Percentiles rank a stretch among this genome's conserved stretches.
Evolutionary conservation across 805 yeast genomes (phyloP).

Genomic region (Candida suzukii): DNA sequence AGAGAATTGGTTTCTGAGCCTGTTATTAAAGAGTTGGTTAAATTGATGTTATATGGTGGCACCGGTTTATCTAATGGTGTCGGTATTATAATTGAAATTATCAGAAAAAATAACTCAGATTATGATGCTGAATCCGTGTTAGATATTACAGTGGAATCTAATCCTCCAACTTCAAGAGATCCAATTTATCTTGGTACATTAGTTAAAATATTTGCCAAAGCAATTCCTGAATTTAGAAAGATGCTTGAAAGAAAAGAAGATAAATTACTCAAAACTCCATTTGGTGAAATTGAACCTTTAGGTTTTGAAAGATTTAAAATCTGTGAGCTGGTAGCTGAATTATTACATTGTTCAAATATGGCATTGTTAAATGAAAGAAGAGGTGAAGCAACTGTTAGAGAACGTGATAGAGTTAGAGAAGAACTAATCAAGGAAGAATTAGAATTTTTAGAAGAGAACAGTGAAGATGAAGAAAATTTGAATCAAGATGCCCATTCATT

Average conservation of each 20-base stretch:
- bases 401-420: conserved; percentile 62
- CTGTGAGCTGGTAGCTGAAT: conserved; percentile 88
- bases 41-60: conserved; percentile 75
- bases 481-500: conserved; percentile 1
- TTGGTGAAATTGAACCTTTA: conserved; percentile 62
- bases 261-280: conserved; percentile 48
- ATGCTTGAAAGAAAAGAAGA: conserved; percentile 40
- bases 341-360: conserved; percentile 97
- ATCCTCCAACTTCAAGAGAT: conserved; percentile 90
- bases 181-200: conserved; percentile 88
- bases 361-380: conserved; percentile 71
- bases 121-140: conserved; percentile 86
- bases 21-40: conserved; percentile 58
- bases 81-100: conserved; percentile 88
- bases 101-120: conserved; percentile 92
- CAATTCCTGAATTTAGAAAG: conserved; percentile 61
- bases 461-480: conserved; percentile 13
- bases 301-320: conserved; percentile 90
- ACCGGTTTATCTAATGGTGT: conserved; percentile 91
- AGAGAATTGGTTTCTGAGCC: conserved; percentile 79
- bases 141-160: conserved; percentile 74
- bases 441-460: conserved; percentile 17
- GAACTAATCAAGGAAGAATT: conserved; percentile 33
- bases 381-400: conserved; percentile 59
- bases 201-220: conserved; percentile 68